These are phyloP conservation scores for Chlorokybus atmophyticus DNA, from an alignment of 139 green algal species.

Conservation along the genomic window DNA sequence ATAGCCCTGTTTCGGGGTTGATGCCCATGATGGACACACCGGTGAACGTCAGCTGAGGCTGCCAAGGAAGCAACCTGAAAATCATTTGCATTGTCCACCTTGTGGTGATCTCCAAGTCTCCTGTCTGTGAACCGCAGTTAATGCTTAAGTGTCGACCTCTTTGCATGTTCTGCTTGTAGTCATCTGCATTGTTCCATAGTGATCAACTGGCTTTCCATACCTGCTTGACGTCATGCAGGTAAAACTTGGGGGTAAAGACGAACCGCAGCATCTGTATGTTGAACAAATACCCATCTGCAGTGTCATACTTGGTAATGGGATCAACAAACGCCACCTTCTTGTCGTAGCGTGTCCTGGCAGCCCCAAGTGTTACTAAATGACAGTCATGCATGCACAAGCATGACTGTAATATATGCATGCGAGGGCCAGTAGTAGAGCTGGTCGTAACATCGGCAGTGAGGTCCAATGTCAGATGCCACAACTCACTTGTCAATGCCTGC, in stretches of 20 bases:
- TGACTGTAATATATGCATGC: conserved; percentile 32
- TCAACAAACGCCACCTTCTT: conserved; percentile 27
- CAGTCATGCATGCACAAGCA: conserved; percentile 11
- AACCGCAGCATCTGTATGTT: conserved; percentile 59
- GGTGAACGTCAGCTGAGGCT: conserved; percentile 45
- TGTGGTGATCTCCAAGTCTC: conserved; percentile 46
- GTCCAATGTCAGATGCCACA: no score
- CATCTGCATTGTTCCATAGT: no score
- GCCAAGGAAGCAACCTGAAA: conserved; percentile 35
- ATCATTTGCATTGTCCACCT: conserved; percentile 49
- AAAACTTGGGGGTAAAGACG: conserved; percentile 55
- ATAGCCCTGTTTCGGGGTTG: conserved; percentile 38
- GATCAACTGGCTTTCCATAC: no score
- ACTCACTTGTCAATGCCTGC: no score
- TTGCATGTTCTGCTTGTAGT: no score
- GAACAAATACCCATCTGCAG: conserved; percentile 53
- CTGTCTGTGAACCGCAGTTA: no score
- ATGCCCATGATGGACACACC: conserved; percentile 49
- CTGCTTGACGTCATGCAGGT: conserved; percentile 43
- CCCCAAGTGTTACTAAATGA: conserved; percentile 10
- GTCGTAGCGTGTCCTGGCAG: conserved; percentile 3
- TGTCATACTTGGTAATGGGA: conserved; percentile 40
- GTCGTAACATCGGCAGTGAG: no score
- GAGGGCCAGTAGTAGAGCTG: no score
- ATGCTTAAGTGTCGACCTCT: no score